A percentile compares a stretch with the other conserved stretches of the same genome.
These are phyloP conservation scores for Podila epicladia DNA, from an alignment of 192 early-diverging fungal species.

Conservation along the genomic window DNA sequence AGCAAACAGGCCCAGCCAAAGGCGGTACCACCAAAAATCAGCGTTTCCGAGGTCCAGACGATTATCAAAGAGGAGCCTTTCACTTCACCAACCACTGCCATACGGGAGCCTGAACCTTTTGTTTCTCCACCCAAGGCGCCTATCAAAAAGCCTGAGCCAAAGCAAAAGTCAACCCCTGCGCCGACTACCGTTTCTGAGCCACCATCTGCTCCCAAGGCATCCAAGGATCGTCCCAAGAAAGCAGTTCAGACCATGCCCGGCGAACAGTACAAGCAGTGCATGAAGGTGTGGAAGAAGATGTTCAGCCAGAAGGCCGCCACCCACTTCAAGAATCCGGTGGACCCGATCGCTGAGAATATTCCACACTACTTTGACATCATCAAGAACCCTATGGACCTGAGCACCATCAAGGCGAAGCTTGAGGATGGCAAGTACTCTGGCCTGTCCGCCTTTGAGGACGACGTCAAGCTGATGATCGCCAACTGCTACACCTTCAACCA, in stretches of 20 bases:
- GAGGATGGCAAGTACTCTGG: constrained; percentile 50
- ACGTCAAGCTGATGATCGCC: constrained; percentile 62
- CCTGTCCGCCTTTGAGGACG: constrained; percentile 58
- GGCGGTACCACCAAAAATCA: neutral
- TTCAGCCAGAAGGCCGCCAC: constrained; percentile 59
- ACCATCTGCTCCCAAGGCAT: constrained; percentile 1
- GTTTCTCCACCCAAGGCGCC: constrained; percentile 41
- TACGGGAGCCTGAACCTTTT: constrained; percentile 23
- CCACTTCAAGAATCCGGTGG: constrained; percentile 71
- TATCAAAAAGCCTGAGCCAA: constrained; percentile 25
- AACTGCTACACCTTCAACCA: constrained; percentile 75
- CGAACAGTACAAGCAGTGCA: constrained; percentile 48
- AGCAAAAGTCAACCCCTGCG: constrained; percentile 18
- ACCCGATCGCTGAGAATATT: constrained; percentile 71
- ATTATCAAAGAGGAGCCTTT: constrained; percentile 43
- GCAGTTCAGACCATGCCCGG: constrained; percentile 13
- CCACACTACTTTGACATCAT: constrained; percentile 75
- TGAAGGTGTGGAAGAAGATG: constrained; percentile 54
- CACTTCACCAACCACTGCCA: constrained; percentile 41
- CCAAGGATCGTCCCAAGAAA: constrained; percentile 19
- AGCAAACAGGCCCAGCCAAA: neutral
- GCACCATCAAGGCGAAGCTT: constrained; percentile 60
- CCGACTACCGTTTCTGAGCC: constrained; percentile 15
- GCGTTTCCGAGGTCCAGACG: neutral
- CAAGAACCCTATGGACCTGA: constrained; percentile 67